Evolutionary conservation across 2,329 filamentous ascomycete genomes (phyloP).

Genomic region (Cercospora citrullina): DNA sequence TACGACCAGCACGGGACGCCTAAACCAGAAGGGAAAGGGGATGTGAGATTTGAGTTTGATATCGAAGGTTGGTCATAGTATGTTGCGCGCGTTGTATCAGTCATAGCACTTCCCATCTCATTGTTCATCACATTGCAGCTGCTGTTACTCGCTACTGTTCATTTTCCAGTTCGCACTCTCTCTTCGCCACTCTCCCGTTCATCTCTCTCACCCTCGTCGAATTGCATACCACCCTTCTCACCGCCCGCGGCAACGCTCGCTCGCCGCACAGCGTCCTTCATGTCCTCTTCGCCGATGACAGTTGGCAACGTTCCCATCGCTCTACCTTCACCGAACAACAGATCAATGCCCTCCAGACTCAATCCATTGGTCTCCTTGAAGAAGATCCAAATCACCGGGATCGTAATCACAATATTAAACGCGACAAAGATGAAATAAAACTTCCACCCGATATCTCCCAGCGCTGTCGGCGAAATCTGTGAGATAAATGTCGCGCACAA

Average conservation of each 20-base stretch:
- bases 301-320: constrained; percentile 51
- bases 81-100: not conserved
- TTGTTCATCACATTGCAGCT: not conserved
- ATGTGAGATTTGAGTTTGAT: constrained; percentile 50
- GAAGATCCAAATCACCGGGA: constrained; percentile 52
- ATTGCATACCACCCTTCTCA: not conserved
- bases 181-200: not conserved
- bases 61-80: constrained; percentile 45
- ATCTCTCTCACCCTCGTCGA: constrained; percentile 1
- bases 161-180: not conserved
- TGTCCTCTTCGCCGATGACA: constrained; percentile 43
- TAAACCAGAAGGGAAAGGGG: constrained; percentile 49
- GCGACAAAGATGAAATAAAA: constrained; percentile 43
- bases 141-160: not conserved
- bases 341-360: constrained; percentile 59
- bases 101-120: not conserved
- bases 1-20: constrained; percentile 55
- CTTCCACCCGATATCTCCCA: constrained; percentile 32
- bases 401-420: constrained; percentile 49
- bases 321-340: constrained; percentile 54
- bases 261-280: constrained; percentile 32
- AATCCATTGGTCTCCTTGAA: constrained; percentile 58
- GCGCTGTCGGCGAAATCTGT: constrained; percentile 53
- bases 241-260: constrained; percentile 21
- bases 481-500: constrained; percentile 60